Percentiles rank a stretch among this genome's conserved stretches.
Conservation (phyloP, 768 basidiomycete species). For the Terana coerulea region DNA sequence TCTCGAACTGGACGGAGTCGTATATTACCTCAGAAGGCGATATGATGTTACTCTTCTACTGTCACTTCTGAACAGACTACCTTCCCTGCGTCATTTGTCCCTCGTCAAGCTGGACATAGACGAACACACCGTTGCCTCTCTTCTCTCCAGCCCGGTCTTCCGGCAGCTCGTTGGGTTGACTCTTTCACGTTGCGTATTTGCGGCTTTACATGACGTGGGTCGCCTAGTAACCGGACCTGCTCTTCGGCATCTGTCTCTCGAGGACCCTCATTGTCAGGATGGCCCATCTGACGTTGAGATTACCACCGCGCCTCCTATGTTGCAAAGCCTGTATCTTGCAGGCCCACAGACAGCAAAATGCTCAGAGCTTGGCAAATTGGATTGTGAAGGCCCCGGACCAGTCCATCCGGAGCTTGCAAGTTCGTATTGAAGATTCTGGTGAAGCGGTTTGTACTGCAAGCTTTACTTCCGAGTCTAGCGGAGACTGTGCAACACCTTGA, state of each 20-base stretch:
- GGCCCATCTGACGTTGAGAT: neutral
- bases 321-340: neutral
- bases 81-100: neutral
- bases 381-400: neutral
- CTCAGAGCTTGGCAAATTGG: neutral
- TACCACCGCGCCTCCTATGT: neutral
- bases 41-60: neutral
- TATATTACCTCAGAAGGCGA: neutral
- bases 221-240: neutral
- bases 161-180: neutral
- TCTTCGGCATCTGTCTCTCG: neutral
- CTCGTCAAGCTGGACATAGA: neutral
- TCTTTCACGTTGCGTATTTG: neutral
- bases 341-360: neutral
- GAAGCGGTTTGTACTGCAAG: too few species aligned
- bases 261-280: neutral
- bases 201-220: neutral
- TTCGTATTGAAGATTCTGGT: neutral
- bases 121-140: neutral
- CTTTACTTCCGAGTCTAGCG: neutral
- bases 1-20: neutral
- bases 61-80: neutral
- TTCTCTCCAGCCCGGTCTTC: neutral
- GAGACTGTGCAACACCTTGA: conserved; percentile 10
- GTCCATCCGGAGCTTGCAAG: neutral